Evolutionary conservation across 768 basidiomycete species (phyloP).

Genomic region (button mushroom (Agaricus bisporus)): DNA sequence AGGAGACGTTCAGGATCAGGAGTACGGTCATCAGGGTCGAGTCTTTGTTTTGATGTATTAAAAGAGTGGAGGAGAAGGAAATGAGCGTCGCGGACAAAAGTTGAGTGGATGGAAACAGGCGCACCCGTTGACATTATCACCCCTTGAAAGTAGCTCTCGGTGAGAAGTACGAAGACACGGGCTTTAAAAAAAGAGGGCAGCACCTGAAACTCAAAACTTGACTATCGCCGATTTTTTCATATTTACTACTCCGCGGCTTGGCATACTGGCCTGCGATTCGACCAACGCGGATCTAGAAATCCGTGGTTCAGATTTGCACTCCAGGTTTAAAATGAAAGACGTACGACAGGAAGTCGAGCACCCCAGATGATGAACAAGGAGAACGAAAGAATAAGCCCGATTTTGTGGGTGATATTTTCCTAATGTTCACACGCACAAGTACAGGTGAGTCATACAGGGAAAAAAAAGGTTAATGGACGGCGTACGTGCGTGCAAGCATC

Average conservation of each 20-base stretch:
- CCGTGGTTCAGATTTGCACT: neutral
- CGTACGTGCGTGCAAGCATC: slow-evolving; percentile 82
- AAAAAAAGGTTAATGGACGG: slow-evolving; percentile 11
- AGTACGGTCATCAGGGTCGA: slow-evolving; percentile 70
- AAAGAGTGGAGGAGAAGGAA: slow-evolving; percentile 6
- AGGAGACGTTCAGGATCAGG: slow-evolving; percentile 90
- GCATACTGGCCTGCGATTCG: slow-evolving; percentile 97
- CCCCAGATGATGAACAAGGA: slow-evolving; percentile 95
- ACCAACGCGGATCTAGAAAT: slow-evolving; percentile 64
- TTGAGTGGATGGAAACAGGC: slow-evolving; percentile 13
- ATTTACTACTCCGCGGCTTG: slow-evolving; percentile 83
- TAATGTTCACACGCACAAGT: slow-evolving; percentile 19
- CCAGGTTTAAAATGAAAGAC: slow-evolving; percentile 17
- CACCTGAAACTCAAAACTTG: slow-evolving; percentile 87
- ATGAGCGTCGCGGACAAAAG: slow-evolving; percentile 10
- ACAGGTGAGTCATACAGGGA: slow-evolving; percentile 10
- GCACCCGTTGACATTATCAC: slow-evolving; percentile 94
- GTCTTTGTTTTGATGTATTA: slow-evolving; percentile 26
- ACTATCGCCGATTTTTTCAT: slow-evolving; percentile 68
- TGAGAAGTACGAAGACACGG: slow-evolving; percentile 1
- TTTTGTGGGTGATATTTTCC: slow-evolving; percentile 85
- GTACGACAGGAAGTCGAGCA: slow-evolving; percentile 84
- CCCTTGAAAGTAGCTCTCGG: slow-evolving; percentile 38
- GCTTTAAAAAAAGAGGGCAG: slow-evolving; percentile 16
- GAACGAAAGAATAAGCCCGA: slow-evolving; percentile 90